Percentiles rank a stretch among this genome's conserved stretches.
Evolutionary conservation across 495 filamentous ascomycete genomes (phyloP).

Genomic region (Amniculicola lignicola): DNA sequence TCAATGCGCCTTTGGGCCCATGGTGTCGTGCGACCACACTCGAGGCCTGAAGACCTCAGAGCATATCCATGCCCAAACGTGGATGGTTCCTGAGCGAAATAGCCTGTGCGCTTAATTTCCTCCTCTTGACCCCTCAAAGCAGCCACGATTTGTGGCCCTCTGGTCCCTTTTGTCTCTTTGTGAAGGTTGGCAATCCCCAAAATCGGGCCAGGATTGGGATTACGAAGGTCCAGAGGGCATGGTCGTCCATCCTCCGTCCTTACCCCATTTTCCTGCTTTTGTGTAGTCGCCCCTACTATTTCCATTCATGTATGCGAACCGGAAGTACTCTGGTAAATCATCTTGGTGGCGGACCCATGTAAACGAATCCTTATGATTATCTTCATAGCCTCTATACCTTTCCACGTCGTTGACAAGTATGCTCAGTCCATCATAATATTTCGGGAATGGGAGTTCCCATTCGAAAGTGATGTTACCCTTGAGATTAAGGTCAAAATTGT

Average conservation of each 20-base stretch:
- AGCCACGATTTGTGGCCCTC: too few species aligned
- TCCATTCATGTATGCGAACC: constrained; percentile 77
- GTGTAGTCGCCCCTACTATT: constrained; percentile 71
- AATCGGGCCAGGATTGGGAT: too few species aligned
- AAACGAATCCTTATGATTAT: constrained; percentile 27
- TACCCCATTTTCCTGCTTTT: constrained; percentile 72
- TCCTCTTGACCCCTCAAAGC: too few species aligned
- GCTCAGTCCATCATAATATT: constrained; percentile 69
- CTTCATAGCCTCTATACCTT: constrained; percentile 51
- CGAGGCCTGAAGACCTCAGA: too few species aligned
- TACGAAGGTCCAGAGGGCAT: constrained; percentile 45
- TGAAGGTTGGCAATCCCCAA: too few species aligned
- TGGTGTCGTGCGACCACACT: too few species aligned
- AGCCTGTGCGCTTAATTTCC: too few species aligned
- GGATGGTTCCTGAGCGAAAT: too few species aligned
- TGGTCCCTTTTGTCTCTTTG: too few species aligned
- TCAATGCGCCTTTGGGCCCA: too few species aligned
- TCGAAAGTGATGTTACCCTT: constrained; percentile 56
- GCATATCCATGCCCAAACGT: too few species aligned
- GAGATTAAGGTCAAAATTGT: constrained; percentile 31
- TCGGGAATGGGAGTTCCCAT: constrained; percentile 47
- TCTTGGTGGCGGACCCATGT: constrained; percentile 32
- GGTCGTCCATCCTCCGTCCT: constrained; percentile 64
- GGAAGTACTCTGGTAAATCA: constrained; percentile 67
- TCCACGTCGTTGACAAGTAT: constrained; percentile 95